Base-by-base conservation (phyloP, 2,329 filamentous ascomycete genomes). In the Colletotrichum kahawae region DNA sequence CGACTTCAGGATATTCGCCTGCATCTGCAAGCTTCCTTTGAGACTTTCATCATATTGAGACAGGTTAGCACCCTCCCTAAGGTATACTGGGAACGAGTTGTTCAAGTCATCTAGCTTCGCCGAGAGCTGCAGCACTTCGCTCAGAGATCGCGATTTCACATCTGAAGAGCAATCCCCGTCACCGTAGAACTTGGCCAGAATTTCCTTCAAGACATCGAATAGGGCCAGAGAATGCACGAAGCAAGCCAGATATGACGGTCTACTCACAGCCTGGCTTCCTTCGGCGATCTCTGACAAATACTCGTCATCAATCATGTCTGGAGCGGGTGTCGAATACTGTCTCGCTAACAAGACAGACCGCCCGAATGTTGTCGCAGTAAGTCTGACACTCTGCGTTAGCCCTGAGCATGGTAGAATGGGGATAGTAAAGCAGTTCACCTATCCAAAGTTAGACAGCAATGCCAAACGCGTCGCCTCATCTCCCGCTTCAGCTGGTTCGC, bases 401-500 rank as follows among this genome's bases (percentile, higher is more conserved):
- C 59, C 14, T 43, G 18, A 14, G 21, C 7, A 13, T 2, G 2
- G 10, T 18, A 5, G 18, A 36, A n/a, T 0, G n/a, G 9, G 14
- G 14, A 7, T 4, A 4, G 12, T 21, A 24, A 5, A 10, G 18
- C 27, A 18, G 16, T 73, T 31, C 78, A 81, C 82, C 74, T 54
- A 63, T 83, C 82, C 24, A 83, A 48, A 13, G 76, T 75, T 5
- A 81, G 54, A 74, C 82, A 83, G 48, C 64, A 77, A 54, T 80
- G 77, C 82, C 82, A 84, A 13, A 83, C 78, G 31, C 82, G 78
- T 1, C 79, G 74, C 33, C 77, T 78, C 71, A 82, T 82, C 71
- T 83, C 82, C 1, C 77, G 76, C 13, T 78, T 76, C 7, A 81
- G 59, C 59, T 83, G 82, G 16, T 60, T 77, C 2, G 2, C 24